Conservation (phyloP, 2,329 filamentous ascomycete species). For the Phoma sp. region DNA sequence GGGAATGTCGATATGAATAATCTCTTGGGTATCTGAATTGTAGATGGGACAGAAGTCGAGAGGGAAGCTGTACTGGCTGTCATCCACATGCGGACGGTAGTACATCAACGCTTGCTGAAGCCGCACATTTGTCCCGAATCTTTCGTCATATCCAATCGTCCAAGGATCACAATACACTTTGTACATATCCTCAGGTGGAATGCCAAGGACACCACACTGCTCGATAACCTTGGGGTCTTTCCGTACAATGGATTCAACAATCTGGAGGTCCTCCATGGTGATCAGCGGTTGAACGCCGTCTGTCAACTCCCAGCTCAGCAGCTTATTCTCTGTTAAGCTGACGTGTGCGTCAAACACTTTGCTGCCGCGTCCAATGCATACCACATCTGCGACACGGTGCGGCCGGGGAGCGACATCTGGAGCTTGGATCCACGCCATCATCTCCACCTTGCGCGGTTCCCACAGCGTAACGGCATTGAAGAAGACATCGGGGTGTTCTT, state of each 20-base stretch:
- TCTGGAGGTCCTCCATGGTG: constrained; percentile 86
- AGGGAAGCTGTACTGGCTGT: constrained; percentile 89
- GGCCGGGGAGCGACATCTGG: constrained; percentile 68
- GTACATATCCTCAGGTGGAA: constrained; percentile 83
- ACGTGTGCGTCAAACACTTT: constrained; percentile 85
- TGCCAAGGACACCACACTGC: constrained; percentile 83
- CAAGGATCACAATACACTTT: constrained; percentile 97
- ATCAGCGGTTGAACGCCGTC: constrained; percentile 87
- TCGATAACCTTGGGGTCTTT: constrained; percentile 87
- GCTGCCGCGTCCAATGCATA: constrained; percentile 78
- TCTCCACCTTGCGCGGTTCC: constrained; percentile 84
- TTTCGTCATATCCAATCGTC: constrained; percentile 94
- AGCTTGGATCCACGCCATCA: constrained; percentile 77
- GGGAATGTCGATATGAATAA: constrained; percentile 85
- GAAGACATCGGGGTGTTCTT: constrained; percentile 72
- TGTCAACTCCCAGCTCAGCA: constrained; percentile 76
- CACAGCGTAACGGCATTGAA: constrained; percentile 88
- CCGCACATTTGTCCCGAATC: constrained; percentile 77
- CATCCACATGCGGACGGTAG: constrained; percentile 83
- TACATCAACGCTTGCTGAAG: constrained; percentile 96
- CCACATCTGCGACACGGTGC: constrained; percentile 76
- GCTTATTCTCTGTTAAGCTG: constrained; percentile 69
- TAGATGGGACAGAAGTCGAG: constrained; percentile 94
- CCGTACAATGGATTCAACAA: constrained; percentile 76
- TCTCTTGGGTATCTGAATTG: constrained; percentile 77